Conservation (phyloP, 805 yeast species). For the Lachancea lanzarotensis region DNA sequence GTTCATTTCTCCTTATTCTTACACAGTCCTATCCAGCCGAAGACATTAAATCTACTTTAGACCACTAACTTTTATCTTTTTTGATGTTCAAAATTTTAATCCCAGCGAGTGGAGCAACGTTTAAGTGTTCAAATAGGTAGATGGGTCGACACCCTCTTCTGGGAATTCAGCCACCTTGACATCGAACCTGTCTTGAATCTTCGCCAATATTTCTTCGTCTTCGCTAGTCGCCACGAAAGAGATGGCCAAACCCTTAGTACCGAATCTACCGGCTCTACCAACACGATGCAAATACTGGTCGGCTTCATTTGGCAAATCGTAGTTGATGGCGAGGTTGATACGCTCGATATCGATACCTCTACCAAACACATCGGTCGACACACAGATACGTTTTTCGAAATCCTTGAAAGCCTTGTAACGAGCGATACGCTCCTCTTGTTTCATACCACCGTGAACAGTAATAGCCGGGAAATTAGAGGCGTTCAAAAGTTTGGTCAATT, state of each 20-base stretch:
- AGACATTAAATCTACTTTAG: constrained; percentile 1
- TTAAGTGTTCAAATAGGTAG: constrained; percentile 94
- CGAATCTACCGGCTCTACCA: constrained; percentile 99
- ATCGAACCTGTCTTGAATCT: constrained; percentile 95
- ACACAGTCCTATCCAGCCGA: constrained; percentile 5
- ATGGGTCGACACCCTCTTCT: constrained; percentile 95
- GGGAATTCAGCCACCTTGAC: constrained; percentile 94
- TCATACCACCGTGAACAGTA: constrained; percentile 91
- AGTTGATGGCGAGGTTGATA: constrained; percentile 95
- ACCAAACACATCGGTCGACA: constrained; percentile 96
- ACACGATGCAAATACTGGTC: constrained; percentile 98
- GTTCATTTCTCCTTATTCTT: constrained; percentile 5
- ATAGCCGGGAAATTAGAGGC: constrained; percentile 96
- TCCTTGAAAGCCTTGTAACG: constrained; percentile 95
- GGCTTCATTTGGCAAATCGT: constrained; percentile 93
- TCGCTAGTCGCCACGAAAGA: constrained; percentile 81
- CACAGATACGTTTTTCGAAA: constrained; percentile 97
- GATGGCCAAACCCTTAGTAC: constrained; percentile 96
- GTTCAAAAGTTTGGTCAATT: constrained; percentile 78
- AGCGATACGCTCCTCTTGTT: constrained; percentile 97
- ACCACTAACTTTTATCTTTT: constrained; percentile 7
- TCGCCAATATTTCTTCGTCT: constrained; percentile 82
- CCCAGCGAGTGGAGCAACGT: constrained; percentile 3
- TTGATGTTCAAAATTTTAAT: constrained; percentile 3
- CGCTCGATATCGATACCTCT: constrained; percentile 99